Conservation (phyloP, 2,329 filamentous ascomycete genomes). For the Purpureocillium takamizusanense region DNA sequence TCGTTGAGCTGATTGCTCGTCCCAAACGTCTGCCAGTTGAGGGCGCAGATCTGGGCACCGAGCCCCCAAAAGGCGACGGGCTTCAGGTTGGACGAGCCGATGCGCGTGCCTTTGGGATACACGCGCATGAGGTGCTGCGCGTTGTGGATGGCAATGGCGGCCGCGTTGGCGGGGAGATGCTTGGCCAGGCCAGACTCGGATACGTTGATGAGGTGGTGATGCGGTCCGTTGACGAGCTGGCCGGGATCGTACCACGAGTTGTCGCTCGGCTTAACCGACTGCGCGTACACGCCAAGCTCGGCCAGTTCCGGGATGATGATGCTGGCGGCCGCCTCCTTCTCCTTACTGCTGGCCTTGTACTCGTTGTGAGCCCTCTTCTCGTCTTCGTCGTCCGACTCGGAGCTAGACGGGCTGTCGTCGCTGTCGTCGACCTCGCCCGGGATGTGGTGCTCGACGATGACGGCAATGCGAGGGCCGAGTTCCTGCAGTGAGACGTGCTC, state of each 20-base stretch:
- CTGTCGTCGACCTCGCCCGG: constrained; percentile 36
- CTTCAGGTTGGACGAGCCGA: constrained; percentile 55
- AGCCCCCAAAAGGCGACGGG: constrained; percentile 57
- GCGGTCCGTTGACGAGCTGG: constrained; percentile 43
- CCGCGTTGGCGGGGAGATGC: constrained; percentile 37
- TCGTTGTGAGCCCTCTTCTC: constrained; percentile 35
- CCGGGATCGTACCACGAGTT: constrained; percentile 54
- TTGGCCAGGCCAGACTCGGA: constrained; percentile 50
- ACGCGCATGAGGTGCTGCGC: constrained; percentile 60
- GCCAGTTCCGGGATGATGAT: constrained; percentile 57
- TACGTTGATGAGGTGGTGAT: constrained; percentile 61
- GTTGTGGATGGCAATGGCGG: constrained; percentile 49
- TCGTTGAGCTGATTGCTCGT: constrained; percentile 60
- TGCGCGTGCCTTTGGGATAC: constrained; percentile 60
- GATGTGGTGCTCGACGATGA: constrained; percentile 61
- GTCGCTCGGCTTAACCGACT: constrained; percentile 58
- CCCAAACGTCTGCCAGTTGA: constrained; percentile 63
- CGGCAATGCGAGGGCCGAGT: constrained; percentile 52
- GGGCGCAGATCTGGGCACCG: constrained; percentile 59
- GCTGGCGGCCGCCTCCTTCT: constrained; percentile 34
- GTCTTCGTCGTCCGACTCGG: constrained; percentile 30
- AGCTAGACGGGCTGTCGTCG: constrained; percentile 25
- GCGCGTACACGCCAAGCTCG: constrained; percentile 58
- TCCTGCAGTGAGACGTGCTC: constrained; percentile 50
- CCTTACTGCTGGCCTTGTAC: constrained; percentile 46